A percentile compares a stretch with the other conserved stretches of the same genome.
These are phyloP conservation scores for Boletales sp. DNA, from an alignment of 768 basidiomycete genomes.

Conservation along the genomic window DNA sequence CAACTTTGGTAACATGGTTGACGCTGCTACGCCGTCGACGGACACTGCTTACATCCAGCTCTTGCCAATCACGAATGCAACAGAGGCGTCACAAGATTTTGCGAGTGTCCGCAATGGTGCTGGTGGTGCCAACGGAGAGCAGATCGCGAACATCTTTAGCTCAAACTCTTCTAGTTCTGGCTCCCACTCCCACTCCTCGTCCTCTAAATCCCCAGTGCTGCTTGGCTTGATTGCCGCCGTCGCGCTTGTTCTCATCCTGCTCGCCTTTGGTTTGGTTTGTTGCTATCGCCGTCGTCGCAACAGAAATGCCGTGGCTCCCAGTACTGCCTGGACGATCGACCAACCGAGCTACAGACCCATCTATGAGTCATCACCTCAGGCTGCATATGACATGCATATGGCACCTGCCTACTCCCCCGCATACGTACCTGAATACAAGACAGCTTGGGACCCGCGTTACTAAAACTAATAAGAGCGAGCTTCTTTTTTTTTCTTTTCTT, in stretches of 20 bases:
- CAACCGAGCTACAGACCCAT: conserved; percentile 20
- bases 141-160: conserved; percentile 39
- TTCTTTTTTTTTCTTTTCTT: no score
- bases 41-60: conserved; percentile 60
- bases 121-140: background rate
- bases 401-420: conserved; percentile 9
- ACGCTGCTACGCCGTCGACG: conserved; percentile 34
- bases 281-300: conserved; percentile 12
- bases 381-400: conserved; percentile 27
- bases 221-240: conserved; percentile 16
- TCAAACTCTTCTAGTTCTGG: conserved; percentile 32
- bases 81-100: conserved; percentile 29
- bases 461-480: background rate
- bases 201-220: background rate
- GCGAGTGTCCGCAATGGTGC: conserved; percentile 6
- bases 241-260: conserved; percentile 5
- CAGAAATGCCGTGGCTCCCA: conserved; percentile 1
- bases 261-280: background rate
- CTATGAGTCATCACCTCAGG: conserved; percentile 26
- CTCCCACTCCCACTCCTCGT: conserved; percentile 19
- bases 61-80: conserved; percentile 50
- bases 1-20: conserved; percentile 61
- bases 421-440: conserved; percentile 18
- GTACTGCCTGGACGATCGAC: conserved; percentile 4
- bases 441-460: conserved; percentile 24